Conservation (phyloP, 306 rosid genomes). For the Notholithocarpus densiflorus region DNA sequence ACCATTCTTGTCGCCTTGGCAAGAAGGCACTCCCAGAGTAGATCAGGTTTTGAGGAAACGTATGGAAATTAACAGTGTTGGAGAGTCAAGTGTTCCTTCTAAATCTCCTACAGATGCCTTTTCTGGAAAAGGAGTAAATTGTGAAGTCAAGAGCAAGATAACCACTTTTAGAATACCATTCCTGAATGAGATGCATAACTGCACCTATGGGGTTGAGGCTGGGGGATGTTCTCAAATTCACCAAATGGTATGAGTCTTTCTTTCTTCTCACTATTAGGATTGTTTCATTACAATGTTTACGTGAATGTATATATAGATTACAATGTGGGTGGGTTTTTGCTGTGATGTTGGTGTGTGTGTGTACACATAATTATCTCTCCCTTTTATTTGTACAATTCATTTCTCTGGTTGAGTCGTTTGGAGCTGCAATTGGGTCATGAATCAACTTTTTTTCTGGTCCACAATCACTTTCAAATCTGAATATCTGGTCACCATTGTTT, state of each 20-base stretch:
- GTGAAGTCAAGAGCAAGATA: constrained; percentile 38
- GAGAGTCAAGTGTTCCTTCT: constrained; percentile 40
- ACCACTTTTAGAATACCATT: constrained; percentile 28
- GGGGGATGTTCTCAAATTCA: constrained; percentile 33
- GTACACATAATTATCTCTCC: too few species aligned
- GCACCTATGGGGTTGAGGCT: constrained; percentile 33
- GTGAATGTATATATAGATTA: background rate
- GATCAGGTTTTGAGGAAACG: constrained; percentile 45
- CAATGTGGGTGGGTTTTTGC: too few species aligned
- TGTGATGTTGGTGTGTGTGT: too few species aligned
- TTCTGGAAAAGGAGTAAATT: constrained; percentile 40
- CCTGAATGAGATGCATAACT: constrained; percentile 31
- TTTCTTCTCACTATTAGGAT: constrained; percentile 5
- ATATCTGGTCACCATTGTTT: background rate
- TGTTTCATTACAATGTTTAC: constrained; percentile 1
- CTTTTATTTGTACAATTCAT: background rate
- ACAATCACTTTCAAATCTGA: background rate
- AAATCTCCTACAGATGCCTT: constrained; percentile 32
- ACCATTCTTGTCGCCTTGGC: constrained; percentile 44
- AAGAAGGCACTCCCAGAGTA: constrained; percentile 47
- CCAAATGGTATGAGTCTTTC: constrained; percentile 33
- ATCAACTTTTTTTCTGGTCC: background rate
- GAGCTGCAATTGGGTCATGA: background rate
- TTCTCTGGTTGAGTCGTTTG: background rate
- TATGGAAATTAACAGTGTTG: constrained; percentile 40